Evolutionary conservation across 331 rosid species (phyloP), one percentile per base, ranked within the genome.

Genomic region (Stylosanthes scabra): DNA sequence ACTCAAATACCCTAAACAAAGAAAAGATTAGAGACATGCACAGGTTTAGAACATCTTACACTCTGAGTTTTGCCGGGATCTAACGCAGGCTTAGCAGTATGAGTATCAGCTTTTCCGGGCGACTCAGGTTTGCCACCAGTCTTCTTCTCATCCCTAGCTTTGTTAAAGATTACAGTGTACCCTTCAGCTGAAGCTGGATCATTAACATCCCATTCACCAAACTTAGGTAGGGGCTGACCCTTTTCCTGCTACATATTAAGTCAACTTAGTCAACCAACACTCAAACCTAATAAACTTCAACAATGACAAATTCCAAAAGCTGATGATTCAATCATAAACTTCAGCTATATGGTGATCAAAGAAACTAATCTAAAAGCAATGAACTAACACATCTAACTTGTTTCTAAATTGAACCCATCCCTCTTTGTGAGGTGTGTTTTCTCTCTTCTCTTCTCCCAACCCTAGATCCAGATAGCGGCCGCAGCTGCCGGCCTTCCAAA

Each of bases 111-210:
- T 81, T 73, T 88, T 83, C 84, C 88, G 0, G 98, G 97, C 4
- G 98, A 94, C 79, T 89, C 98, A 13, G 97, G 86, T 68, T 91
- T 90, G 58, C 99, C 99, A 69, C 99, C 99, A 0, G 97, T 86
- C 85, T 94, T 94, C 79, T 94, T 94, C 81, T 94, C 99, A 89
- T 89, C 93, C 80, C 97, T 88, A 34, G 99, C 98, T 82, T 94
- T 94, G 80, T 94, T 91, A 75, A 94, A 94, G 58, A 94, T 94
- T 87, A 94, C 97, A 39, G 97, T 94, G 83, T 91, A 94, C 42
- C 99, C 97, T 85, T 94, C 99, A 40, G 99, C 96, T 10, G 99
- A 94, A 82, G 99, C 88, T 63, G 98, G 98, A 88, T 94, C 97
- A 71, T 94, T 94, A 69, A 91, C 98, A 80, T 91, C 98, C 98